phyloP scores from a whole-genome alignment of 805 yeast species.

The Candida vartiovaarae region DNA sequence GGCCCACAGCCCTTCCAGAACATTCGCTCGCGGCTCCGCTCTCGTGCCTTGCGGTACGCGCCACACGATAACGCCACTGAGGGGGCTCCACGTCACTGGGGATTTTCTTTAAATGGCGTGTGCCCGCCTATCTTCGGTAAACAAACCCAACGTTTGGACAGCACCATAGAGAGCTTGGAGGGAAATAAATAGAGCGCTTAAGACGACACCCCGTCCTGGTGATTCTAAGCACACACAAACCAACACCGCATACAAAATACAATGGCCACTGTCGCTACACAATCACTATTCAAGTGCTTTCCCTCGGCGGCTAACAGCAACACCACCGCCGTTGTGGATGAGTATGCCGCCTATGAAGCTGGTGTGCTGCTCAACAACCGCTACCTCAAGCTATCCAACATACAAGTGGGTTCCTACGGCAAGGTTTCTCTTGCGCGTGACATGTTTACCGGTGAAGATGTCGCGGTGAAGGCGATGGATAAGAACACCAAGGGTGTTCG shows the following conservation, averaged over 20 bases:
- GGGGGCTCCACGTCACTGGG: not conserved
- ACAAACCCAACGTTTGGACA: too few species aligned
- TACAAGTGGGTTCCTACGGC: slow-evolving; percentile 49
- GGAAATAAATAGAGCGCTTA: not conserved
- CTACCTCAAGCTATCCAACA: slow-evolving; percentile 36
- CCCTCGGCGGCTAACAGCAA: not conserved
- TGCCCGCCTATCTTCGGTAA: not conserved
- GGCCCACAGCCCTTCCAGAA: not conserved
- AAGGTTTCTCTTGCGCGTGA: slow-evolving; percentile 49
- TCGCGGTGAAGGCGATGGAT: slow-evolving; percentile 50
- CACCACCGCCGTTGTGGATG: slow-evolving; percentile 7
- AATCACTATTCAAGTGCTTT: not conserved
- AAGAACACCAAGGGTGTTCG: slow-evolving; percentile 34
- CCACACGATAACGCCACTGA: slow-evolving; percentile 3
- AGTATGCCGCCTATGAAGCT: slow-evolving; percentile 34
- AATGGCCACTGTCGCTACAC: not conserved
- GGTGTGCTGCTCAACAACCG: slow-evolving; percentile 30
- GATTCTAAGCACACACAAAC: not conserved
- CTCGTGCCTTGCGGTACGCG: not conserved
- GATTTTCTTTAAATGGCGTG: not conserved
- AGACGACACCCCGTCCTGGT: not conserved
- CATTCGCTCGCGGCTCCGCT: not conserved
- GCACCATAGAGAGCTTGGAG: not conserved
- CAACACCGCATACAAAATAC: not conserved
- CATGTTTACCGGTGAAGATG: slow-evolving; percentile 25